A percentile compares a stretch with the other conserved stretches of the same genome.
Evolutionary conservation across 495 filamentous ascomycete genomes (phyloP).

Genomic region (Lineolata rhizophorae): DNA sequence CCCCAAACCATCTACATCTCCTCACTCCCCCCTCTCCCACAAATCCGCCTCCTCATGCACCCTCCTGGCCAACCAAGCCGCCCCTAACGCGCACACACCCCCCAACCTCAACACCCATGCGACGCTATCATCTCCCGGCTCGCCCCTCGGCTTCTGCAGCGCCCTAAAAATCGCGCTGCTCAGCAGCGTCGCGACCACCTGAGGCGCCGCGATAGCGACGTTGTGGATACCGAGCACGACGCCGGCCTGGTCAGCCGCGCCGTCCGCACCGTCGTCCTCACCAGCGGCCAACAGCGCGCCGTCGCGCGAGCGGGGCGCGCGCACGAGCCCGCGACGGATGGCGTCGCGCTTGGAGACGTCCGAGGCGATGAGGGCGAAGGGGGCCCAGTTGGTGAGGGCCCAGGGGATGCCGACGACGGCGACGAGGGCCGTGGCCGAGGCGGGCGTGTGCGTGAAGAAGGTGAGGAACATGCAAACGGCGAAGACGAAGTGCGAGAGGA

Average conservation of each 20-base stretch:
- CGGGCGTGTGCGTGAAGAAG: conserved; percentile 44
- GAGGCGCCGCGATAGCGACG: conserved; percentile 69
- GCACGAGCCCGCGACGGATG: conserved; percentile 32
- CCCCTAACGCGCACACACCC: conserved; percentile 52
- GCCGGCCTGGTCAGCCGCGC: conserved; percentile 53
- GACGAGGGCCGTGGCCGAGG: conserved; percentile 48
- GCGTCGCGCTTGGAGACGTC: conserved; percentile 66
- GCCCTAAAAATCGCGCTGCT: conserved; percentile 60
- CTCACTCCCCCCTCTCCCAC: no score
- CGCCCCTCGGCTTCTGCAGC: conserved; percentile 64
- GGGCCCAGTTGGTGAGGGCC: conserved; percentile 79
- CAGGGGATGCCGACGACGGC: conserved; percentile 66
- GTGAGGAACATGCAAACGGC: conserved; percentile 58
- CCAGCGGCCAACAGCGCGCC: conserved; percentile 12
- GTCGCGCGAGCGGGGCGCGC: conserved; percentile 13
- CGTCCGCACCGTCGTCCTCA: conserved; percentile 27
- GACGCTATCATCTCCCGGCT: conserved; percentile 65
- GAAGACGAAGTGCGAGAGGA: conserved; percentile 62
- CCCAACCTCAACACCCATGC: conserved; percentile 67
- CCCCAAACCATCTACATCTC: no score
- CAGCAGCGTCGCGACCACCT: conserved; percentile 66
- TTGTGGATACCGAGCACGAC: conserved; percentile 84
- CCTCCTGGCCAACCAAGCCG: conserved; percentile 29
- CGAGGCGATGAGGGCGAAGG: conserved; percentile 75
- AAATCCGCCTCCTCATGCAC: no score